phyloP scores from a whole-genome alignment of 176 grass and related monocot species.

The Lolium multiflorum region DNA sequence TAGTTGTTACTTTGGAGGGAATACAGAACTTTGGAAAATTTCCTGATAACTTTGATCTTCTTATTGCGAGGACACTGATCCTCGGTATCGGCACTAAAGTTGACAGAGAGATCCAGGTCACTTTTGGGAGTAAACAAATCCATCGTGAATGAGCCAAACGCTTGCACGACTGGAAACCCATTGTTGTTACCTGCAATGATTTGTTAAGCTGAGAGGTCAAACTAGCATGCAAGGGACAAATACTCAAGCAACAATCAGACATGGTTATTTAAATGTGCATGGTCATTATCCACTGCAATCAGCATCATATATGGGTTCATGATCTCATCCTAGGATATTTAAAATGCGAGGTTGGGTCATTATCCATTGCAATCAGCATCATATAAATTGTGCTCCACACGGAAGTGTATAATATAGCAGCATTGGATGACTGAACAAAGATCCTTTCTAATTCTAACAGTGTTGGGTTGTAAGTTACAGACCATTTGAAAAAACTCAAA shows the following conservation, averaged over 20 bases:
- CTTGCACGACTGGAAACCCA: slow-evolving; percentile 68
- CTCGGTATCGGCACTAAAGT: slow-evolving; percentile 55
- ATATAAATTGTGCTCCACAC: not conserved
- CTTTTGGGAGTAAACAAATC: slow-evolving; percentile 82
- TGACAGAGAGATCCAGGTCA: slow-evolving; percentile 92
- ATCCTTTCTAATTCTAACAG: not conserved
- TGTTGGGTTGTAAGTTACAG: no score
- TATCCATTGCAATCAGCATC: not conserved
- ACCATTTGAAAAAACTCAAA: no score
- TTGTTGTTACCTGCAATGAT: slow-evolving; percentile 57
- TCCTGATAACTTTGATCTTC: slow-evolving; percentile 67
- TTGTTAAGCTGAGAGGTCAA: slow-evolving; percentile 15
- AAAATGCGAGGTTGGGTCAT: not conserved
- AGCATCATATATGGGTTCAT: no score
- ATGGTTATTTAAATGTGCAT: no score
- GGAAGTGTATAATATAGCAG: no score
- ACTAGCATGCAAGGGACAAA: not conserved
- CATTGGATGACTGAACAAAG: no score
- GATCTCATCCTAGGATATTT: not conserved
- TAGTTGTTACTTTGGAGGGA: slow-evolving; percentile 71
- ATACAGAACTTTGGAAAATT: slow-evolving; percentile 70
- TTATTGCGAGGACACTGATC: slow-evolving; percentile 50
- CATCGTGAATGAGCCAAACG: slow-evolving; percentile 98
- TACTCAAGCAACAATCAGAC: not conserved
- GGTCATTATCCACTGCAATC: no score